Evolutionary conservation across 345 rosid species (phyloP).

Genomic region (Mangifera indica): DNA sequence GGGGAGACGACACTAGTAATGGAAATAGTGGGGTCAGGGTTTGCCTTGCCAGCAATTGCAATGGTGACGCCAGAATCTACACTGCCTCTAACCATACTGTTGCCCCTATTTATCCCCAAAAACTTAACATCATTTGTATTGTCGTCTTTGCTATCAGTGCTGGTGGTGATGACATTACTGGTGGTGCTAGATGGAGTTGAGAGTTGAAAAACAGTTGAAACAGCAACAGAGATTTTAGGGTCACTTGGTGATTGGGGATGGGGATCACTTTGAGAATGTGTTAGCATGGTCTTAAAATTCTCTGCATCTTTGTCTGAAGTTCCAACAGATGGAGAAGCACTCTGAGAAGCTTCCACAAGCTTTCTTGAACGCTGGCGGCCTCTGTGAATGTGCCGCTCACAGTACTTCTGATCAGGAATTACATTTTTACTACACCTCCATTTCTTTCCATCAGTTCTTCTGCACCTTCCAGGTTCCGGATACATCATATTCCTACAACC

Average conservation of each 20-base stretch:
- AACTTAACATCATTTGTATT: neutral
- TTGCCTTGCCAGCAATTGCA: conserved; percentile 1
- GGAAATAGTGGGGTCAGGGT: neutral
- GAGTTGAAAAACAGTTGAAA: conserved; percentile 6
- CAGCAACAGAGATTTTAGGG: conserved; percentile 20
- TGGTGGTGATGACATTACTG: conserved; percentile 12
- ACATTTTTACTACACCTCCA: conserved; percentile 63
- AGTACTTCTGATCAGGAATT: conserved; percentile 55
- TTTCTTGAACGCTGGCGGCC: conserved; percentile 87
- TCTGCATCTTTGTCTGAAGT: conserved; percentile 17
- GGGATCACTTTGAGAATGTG: conserved; percentile 1
- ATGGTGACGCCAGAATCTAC: neutral
- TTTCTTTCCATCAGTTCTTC: conserved; percentile 87
- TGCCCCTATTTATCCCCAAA: neutral
- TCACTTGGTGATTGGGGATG: neutral
- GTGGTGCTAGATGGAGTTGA: conserved; percentile 23
- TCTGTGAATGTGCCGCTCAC: conserved; percentile 68
- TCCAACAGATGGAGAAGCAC: conserved; percentile 22
- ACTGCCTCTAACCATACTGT: neutral
- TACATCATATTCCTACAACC: conserved; percentile 36
- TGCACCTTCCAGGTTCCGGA: conserved; percentile 57
- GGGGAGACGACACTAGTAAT: neutral
- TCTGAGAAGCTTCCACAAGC: conserved; percentile 63
- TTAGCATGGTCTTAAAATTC: conserved; percentile 14
- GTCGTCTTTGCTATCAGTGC: conserved; percentile 10